These are phyloP conservation scores for Kurtzmaniella cleridarum DNA, from an alignment of 805 yeast genomes.

Conservation along the genomic window DNA sequence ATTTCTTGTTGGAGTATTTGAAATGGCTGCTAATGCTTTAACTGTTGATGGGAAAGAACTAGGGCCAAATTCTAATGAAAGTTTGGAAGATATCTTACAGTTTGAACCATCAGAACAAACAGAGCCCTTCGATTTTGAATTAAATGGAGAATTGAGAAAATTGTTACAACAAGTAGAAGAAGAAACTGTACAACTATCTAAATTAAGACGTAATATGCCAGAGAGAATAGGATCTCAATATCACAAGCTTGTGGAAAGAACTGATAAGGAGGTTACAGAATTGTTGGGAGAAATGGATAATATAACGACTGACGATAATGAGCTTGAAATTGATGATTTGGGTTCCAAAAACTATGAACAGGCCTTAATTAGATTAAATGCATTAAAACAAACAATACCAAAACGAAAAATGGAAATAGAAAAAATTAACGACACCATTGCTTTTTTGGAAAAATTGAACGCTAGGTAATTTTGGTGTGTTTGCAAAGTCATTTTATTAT, in stretches of 20 bases:
- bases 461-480: constrained; percentile 1
- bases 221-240: constrained; percentile 30
- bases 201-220: constrained; percentile 52
- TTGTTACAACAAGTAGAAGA: constrained; percentile 57
- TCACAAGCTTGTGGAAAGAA: constrained; percentile 22
- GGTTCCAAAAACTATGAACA: constrained; percentile 20
- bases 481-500: not conserved
- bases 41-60: constrained; percentile 51
- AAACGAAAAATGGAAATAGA: constrained; percentile 29
- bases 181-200: constrained; percentile 52
- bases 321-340: constrained; percentile 6
- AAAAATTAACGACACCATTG: constrained; percentile 25
- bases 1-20: constrained; percentile 50
- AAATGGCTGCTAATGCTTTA: constrained; percentile 49
- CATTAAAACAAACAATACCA: constrained; percentile 33
- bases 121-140: constrained; percentile 66
- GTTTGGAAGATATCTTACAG: constrained; percentile 10
- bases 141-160: constrained; percentile 55
- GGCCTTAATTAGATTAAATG: constrained; percentile 23
- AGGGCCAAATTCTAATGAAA: constrained; percentile 7
- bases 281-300: constrained; percentile 17
- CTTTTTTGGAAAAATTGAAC: constrained; percentile 17
- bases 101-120: constrained; percentile 31
- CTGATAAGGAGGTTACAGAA: constrained; percentile 26
- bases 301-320: constrained; percentile 7